Base-by-base conservation (phyloP, 2,329 filamentous ascomycete genomes). In the Paramyrothecium roridum region DNA sequence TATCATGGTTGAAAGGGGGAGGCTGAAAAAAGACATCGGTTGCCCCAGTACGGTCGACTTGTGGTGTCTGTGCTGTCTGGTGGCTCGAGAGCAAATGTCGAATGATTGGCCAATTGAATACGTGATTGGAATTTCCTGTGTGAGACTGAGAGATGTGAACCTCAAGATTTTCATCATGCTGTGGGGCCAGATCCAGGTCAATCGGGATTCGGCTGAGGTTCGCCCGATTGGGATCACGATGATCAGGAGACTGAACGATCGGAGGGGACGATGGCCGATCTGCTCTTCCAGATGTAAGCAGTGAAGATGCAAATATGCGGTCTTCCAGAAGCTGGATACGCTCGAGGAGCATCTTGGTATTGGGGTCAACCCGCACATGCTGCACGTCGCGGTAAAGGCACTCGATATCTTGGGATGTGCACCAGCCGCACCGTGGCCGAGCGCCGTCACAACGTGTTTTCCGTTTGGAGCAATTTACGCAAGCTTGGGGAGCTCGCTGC, bases 401-500 rank as follows among this genome's bases (percentile, higher is more conserved):
- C 33, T 67, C 66, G 2, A 68, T 65, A 23, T 65, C 59, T 8
- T 68, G 65, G 2, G 57, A 43, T n/a, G 59, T 34, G 46, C 67
- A 69, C 8, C 66, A 55, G 22, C 66, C 60, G 50, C 67, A 69
- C 53, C 57, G 59, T 3, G 67, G 67, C 50, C 66, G 57, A 1
- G 57, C 64, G 12, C 66, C 67, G 48, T 69, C 67, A 47, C 67
- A 69, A 2, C 67, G 61, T 2, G 63, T 67, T 55, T 69, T 69
- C 22, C 67, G 64, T n/a, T 59, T 56, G 6, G 66, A 63, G 48
- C 67, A 69, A 16, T 67, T 67, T 2, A 60, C 60, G 33, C 67
- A 69, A 21, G 67, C 67, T 50, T 69, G 67, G 26, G 26, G 26
- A 30, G 26, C 26, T 4, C 26, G 26, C 26, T 30, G 26, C 26